These are phyloP conservation scores for Phoma sp. DNA, from an alignment of 2,329 filamentous ascomycete species.

Conservation along the genomic window DNA sequence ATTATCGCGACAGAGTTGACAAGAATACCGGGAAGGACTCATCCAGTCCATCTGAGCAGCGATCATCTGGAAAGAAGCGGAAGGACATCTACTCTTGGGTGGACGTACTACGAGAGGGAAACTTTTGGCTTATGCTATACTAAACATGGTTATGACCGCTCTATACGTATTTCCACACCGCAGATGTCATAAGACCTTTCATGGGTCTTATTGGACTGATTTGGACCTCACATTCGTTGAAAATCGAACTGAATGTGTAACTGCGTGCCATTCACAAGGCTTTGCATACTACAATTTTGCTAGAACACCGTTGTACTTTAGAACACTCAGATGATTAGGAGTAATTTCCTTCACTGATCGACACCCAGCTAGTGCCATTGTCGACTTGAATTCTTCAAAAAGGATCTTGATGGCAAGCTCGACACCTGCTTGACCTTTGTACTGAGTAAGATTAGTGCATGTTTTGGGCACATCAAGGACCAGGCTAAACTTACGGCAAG, in stretches of 20 bases:
- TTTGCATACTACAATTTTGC: conserved; percentile 9
- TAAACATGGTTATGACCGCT: background rate
- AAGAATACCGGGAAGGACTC: background rate
- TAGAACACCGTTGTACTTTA: conserved; percentile 16
- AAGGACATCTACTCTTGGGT: conserved; percentile 15
- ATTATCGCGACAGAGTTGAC: conserved; percentile 7
- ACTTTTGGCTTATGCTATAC: conserved; percentile 21
- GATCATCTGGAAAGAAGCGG: background rate
- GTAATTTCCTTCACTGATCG: conserved; percentile 16
- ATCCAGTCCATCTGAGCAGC: conserved; percentile 1
- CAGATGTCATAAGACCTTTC: too few species aligned
- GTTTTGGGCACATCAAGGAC: background rate
- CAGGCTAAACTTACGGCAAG: conserved; percentile 48
- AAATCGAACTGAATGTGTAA: background rate
- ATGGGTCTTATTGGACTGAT: background rate
- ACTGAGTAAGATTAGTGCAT: conserved; percentile 27
- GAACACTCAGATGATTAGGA: conserved; percentile 17
- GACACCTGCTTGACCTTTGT: conserved; percentile 47
- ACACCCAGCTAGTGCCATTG: conserved; percentile 38
- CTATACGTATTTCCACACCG: background rate
- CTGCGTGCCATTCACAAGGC: background rate
- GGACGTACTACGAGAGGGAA: conserved; percentile 15
- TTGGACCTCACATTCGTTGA: background rate
- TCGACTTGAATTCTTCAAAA: conserved; percentile 35
- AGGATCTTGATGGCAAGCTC: conserved; percentile 55